Base-by-base conservation (phyloP, 768 basidiomycete species). In the Xerocomellus intermedius region DNA sequence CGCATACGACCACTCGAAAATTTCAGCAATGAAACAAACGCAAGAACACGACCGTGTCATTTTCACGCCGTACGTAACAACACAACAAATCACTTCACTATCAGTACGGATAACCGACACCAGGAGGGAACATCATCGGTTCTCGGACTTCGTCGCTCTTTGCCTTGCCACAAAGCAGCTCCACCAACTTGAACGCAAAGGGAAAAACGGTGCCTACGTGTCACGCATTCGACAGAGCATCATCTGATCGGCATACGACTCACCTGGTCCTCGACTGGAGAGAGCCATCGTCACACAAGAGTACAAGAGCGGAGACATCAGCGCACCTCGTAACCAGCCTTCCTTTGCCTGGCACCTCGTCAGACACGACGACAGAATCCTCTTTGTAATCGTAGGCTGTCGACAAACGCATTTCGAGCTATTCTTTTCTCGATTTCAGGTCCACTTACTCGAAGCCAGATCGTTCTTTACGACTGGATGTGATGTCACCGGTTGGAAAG, bases 101-200 rank as follows among this genome's bases (percentile, higher is more conserved):
- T 17, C 45, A 69, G 24, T 60, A 70, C 39, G 64, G 75, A 63
- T 67, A 82, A 26, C 75, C 79, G 4, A 80, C 81, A 13, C 77
- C 73, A 5, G 68, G 43, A 12, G 89, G 88, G 62, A 93, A 92
- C 13, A 85, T 74, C 88, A 91, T 90, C 2, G 87, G 87, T 1
- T 63, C 78, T 8, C 74, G 70, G 8, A 91, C 79, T 58, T 88
- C 82, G 19, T 76, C 76, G 6, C 86, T 74, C 68, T 82, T 88
- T 37, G 78, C 79, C 14, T 73, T 59, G 5, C 91, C 91, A 56
- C 82, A 84, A 2, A 92, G 76, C 19, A 82, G 63, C 64, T 89
- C 87, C 9, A 91, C 84, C 33, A 93, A 70, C n/a, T 84, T 84
- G 51, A 92, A 74, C 2, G 87, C 87, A 59, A 93, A 92, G 2